A percentile compares a stretch with the other conserved stretches of the same genome.
Evolutionary conservation across 1,284 basidiomycete genomes (phyloP).

Genomic region (Moniliophthora roreri): DNA sequence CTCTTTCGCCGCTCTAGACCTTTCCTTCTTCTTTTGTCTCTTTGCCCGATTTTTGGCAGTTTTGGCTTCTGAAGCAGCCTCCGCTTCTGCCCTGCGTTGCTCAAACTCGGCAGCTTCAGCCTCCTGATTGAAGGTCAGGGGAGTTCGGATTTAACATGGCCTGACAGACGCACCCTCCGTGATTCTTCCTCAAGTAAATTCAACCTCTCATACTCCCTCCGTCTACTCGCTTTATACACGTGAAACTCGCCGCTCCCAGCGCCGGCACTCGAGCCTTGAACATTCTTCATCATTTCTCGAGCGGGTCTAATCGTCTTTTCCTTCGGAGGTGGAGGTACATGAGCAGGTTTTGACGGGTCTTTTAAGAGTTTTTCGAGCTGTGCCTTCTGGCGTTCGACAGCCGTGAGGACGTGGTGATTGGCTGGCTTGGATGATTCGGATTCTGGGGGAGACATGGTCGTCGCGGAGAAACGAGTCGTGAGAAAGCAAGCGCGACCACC

Average conservation of each 20-base stretch:
- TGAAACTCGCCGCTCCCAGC: constrained; percentile 97
- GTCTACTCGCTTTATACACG: constrained; percentile 94
- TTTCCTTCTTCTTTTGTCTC: constrained; percentile 86
- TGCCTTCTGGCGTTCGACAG: constrained; percentile 70
- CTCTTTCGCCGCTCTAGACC: constrained; percentile 35
- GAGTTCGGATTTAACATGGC: not conserved
- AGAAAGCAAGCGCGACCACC: too few relatives aligned
- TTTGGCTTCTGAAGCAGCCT: constrained; percentile 75
- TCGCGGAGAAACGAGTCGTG: not conserved
- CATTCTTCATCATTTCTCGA: constrained; percentile 98
- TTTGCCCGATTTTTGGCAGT: constrained; percentile 92
- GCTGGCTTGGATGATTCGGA: constrained; percentile 16
- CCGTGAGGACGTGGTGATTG: constrained; percentile 66
- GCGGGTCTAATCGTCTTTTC: constrained; percentile 79
- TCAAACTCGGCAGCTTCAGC: constrained; percentile 65
- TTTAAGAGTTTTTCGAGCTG: constrained; percentile 86
- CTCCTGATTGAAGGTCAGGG: constrained; percentile 48
- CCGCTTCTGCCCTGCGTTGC: constrained; percentile 60
- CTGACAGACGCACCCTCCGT: constrained; percentile 58
- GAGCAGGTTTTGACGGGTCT: constrained; percentile 80
- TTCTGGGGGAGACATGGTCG: constrained; percentile 6
- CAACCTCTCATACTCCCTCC: constrained; percentile 93
- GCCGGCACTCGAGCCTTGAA: constrained; percentile 90
- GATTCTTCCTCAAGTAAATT: constrained; percentile 87
- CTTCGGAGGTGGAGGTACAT: constrained; percentile 72